A percentile compares a stretch with the other conserved stretches of the same genome.
phyloP scores from a whole-genome alignment of 2,329 filamentous ascomycete genomes.

The Podosphaera xanthii region DNA sequence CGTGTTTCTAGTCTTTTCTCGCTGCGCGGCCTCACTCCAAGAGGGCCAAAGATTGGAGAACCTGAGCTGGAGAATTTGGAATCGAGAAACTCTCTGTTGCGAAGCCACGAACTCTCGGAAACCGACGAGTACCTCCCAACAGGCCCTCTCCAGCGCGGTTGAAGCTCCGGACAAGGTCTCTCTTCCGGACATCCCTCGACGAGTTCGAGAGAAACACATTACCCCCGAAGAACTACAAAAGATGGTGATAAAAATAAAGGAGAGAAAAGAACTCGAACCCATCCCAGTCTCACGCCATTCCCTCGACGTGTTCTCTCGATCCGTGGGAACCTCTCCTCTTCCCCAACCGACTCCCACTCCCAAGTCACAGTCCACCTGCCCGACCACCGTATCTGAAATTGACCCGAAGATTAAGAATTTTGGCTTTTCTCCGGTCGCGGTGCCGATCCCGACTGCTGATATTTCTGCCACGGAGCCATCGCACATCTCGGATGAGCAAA shows the following conservation, averaged over 20 bases:
- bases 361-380: slow-evolving; percentile 18
- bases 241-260: slow-evolving; percentile 80
- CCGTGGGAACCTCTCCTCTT: slow-evolving; percentile 9
- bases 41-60: slow-evolving; percentile 86
- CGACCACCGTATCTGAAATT: slow-evolving; percentile 8
- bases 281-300: slow-evolving; percentile 22
- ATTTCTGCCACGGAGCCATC: slow-evolving; percentile 25
- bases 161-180: not conserved
- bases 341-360: slow-evolving; percentile 11
- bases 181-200: slow-evolving; percentile 21
- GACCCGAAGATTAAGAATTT: slow-evolving; percentile 37
- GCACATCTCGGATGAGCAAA: slow-evolving; percentile 24
- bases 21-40: slow-evolving; percentile 82
- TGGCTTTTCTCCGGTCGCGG: slow-evolving; percentile 55
- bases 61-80: slow-evolving; percentile 89
- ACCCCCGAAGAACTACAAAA: slow-evolving; percentile 84
- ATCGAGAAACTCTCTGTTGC: slow-evolving; percentile 76
- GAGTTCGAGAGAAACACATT: slow-evolving; percentile 64
- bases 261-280: slow-evolving; percentile 47
- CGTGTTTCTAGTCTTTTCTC: slow-evolving; percentile 51
- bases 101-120: slow-evolving; percentile 34
- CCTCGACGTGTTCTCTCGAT: slow-evolving; percentile 24
- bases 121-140: slow-evolving; percentile 15
- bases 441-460: slow-evolving; percentile 26
- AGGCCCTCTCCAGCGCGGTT: slow-evolving; percentile 17